Evolutionary conservation across 2,329 filamentous ascomycete genomes (phyloP).

Genomic region (Leptographium wingfieldii): DNA sequence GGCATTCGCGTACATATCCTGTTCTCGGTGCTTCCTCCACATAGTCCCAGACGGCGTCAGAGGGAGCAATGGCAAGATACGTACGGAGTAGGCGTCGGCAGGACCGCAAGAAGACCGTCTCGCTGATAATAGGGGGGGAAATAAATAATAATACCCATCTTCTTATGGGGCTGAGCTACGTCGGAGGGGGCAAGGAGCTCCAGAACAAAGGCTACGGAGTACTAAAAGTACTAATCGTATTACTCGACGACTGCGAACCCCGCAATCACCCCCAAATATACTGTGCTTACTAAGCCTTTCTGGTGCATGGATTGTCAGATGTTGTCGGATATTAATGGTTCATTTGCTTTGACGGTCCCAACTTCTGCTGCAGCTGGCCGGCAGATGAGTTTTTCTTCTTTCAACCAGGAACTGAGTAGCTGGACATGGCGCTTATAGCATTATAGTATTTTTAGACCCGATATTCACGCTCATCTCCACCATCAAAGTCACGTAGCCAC

Average conservation of each 20-base stretch:
- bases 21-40: not conserved
- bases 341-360: not conserved
- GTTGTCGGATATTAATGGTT: too few species aligned
- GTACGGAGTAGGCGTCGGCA: not conserved
- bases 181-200: not conserved
- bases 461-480: not conserved
- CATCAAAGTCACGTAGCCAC: slow-evolving; percentile 26
- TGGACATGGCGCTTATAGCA: not conserved
- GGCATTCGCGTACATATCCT: not conserved
- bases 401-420: not conserved
- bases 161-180: not conserved
- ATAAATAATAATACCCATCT: not conserved
- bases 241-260: not conserved
- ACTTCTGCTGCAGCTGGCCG: not conserved
- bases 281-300: not conserved
- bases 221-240: not conserved
- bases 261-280: not conserved
- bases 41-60: not conserved
- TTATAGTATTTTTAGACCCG: not conserved
- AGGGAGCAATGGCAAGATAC: not conserved
- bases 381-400: not conserved
- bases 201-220: not conserved
- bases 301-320: too few species aligned
- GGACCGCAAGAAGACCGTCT: not conserved
- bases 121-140: not conserved